Base-by-base conservation (phyloP, 2,329 filamentous ascomycete species). In the Cytospora schulzeri region DNA sequence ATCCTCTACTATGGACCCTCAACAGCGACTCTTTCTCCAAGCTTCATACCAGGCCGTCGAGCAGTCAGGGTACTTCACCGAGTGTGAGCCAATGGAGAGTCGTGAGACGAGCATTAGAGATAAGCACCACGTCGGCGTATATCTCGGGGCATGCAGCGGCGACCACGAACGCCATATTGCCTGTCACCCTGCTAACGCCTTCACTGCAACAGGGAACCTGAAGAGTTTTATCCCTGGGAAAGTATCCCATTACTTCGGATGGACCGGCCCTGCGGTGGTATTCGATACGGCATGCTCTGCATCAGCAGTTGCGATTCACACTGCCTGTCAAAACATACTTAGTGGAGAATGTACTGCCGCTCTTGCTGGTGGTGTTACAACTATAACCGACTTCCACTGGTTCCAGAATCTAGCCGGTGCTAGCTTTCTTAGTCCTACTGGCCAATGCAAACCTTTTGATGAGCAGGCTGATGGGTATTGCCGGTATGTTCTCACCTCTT, bases 381-480 rank as follows among this genome's bases (percentile, higher is more conserved):
- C 76, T 67, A 71, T 78, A 29, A 74, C 71, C 1, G 70, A 68
- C n/a, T 61, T 70, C 5, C 58, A 64, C 2, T 66, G 63, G 31
- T 69, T 66, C 59, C 63, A 69, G 31, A 68, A 72, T 51, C 65
- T 73, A 7, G 67, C 66, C 7, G 66, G 33, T 1, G 80, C 74
- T 1, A 69, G 71, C 5, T 75, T 77, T 29, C 68, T 74, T 1
- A 74, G 71, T 57, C 67, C 69, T 1, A 72, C 71, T 0, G 76
- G 76, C 0, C 66, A 71, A 52, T 76, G 71, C 56, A 75, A 73
- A 63, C 65, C 76, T 0, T 78, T 76, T 56, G 74, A 75, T 29
- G 67, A 60, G 2, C 9, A 29, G 0, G 74, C 71, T 7, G 77
- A 82, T 63, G 84, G 84, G 0, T 87, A 85, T 65, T 83, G 78